These are phyloP conservation scores for Picochlorum sp. DNA, from an alignment of 139 green algal genomes.

Conservation along the genomic window DNA sequence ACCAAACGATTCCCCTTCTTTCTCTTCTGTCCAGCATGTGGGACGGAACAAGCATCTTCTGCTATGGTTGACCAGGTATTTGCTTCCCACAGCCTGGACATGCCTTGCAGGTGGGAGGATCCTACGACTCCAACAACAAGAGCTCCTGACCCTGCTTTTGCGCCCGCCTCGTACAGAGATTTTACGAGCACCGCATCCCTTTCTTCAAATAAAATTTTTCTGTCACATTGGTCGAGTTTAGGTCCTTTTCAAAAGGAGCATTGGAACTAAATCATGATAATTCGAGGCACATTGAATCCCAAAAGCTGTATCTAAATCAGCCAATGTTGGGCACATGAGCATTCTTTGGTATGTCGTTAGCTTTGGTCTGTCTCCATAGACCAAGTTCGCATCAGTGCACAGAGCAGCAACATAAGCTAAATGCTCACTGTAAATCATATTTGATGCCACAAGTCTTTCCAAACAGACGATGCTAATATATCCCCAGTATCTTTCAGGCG, in stretches of 20 bases:
- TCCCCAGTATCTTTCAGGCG: slow-evolving; percentile 20
- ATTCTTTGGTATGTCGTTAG: slow-evolving; percentile 52
- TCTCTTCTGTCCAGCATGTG: background rate
- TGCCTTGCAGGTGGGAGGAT: slow-evolving; percentile 23
- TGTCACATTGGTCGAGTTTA: background rate
- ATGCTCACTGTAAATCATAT: slow-evolving; percentile 56
- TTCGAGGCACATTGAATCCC: slow-evolving; percentile 20
- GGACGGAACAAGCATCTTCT: background rate
- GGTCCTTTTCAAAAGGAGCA: slow-evolving; percentile 1
- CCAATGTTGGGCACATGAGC: slow-evolving; percentile 13
- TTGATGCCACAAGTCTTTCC: slow-evolving; percentile 15
- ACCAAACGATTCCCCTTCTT: slow-evolving; percentile 12
- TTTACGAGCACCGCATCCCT: slow-evolving; percentile 22
- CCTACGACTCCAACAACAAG: slow-evolving; percentile 30
- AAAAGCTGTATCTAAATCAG: slow-evolving; percentile 21
- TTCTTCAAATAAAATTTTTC: slow-evolving; percentile 28
- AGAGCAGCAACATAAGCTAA: slow-evolving; percentile 69
- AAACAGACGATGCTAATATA: slow-evolving; percentile 9
- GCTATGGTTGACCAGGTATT: slow-evolving; percentile 8
- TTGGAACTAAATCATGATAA: slow-evolving; percentile 24
- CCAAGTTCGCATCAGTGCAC: slow-evolving; percentile 34
- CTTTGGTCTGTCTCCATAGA: slow-evolving; percentile 72
- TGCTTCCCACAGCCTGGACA: slow-evolving; percentile 17
- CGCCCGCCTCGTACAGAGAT: slow-evolving; percentile 14
- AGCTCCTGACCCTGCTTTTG: slow-evolving; percentile 1